Base-by-base conservation (phyloP, 2,329 filamentous ascomycete species). In the Ascosphaera acerosa region DNA sequence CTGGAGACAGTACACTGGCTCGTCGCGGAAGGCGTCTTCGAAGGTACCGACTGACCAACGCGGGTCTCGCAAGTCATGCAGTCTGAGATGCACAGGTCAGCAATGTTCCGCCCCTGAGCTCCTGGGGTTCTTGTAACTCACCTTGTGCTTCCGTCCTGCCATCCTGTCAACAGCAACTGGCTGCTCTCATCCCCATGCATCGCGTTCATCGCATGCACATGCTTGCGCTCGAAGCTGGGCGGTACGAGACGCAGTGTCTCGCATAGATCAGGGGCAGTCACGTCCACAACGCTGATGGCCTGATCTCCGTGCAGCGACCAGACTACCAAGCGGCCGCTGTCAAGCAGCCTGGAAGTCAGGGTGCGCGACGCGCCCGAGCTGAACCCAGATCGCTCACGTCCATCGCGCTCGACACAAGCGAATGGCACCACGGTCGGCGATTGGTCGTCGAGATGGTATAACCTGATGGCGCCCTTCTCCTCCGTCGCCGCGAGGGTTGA, bases 31-130 rank as follows among this genome's bases (percentile, higher is more conserved):
- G 1, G 57, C 52, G 40, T 71, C 66, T 38, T 47, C 46, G 42
- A 62, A 71, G 10, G 51, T 49, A n/a, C 48, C 46, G 32, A 62
- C 59, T 28, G 52, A 58, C 9, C 52, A 46, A 14, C 48, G 44
- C 2, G 56, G 52, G 1, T 61, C 62, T 20, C 68, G 63, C 33
- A 70, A 46, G 39, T 74, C 69, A 41, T 73, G 66, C 4, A 73
- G 54, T 39, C 65, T 57, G 32, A 10, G 6, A 10, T 5, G 10
- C n/a, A 14, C 15, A 14, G 28, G 19, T 12, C 19, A 15, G 14
- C 10, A 17, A 29, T 12, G 14, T 29, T 14, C 12, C 27, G 12
- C 6, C 10, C 15, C 6, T 10, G 14, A 33, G 6, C 23, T 30
- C 15, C 9, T 12, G 20, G n/a, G n/a, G n/a, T n/a, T n/a, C n/a